Conservation (phyloP, 2,329 filamentous ascomycete species). For the Pseudogymnoascus sp. region DNA sequence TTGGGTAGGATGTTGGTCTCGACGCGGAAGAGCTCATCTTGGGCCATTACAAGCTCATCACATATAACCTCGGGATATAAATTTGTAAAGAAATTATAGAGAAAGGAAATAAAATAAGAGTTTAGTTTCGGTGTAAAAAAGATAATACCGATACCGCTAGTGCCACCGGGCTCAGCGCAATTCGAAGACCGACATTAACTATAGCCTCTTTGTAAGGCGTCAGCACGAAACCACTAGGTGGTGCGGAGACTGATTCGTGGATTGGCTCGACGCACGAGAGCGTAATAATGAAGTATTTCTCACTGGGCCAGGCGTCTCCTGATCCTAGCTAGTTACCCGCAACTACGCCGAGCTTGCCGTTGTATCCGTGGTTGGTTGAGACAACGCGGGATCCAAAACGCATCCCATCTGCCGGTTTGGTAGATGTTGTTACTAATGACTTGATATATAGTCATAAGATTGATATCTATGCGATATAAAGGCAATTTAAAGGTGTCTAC, state of each 20-base stretch:
- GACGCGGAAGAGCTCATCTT: conserved; percentile 28
- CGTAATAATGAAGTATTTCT: background rate
- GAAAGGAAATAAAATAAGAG: background rate
- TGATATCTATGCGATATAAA: background rate
- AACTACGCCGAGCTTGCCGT: background rate
- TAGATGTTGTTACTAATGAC: background rate
- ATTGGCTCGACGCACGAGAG: background rate
- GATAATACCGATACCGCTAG: background rate
- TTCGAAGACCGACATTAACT: background rate
- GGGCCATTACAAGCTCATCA: background rate
- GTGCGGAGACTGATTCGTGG: background rate
- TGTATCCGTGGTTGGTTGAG: background rate
- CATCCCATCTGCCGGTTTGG: background rate
- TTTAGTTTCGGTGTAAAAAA: background rate
- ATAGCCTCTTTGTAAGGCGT: background rate
- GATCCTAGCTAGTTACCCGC: background rate
- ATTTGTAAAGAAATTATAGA: background rate
- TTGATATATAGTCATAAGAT: too few species aligned
- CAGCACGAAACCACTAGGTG: background rate
- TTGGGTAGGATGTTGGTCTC: conserved; percentile 51
- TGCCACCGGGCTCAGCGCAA: background rate
- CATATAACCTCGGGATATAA: background rate
- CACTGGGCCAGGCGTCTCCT: background rate
- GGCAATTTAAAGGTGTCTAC: background rate
- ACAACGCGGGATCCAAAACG: background rate